A percentile compares a stretch with the other conserved stretches of the same genome.
phyloP scores from a whole-genome alignment of 1,284 basidiomycete genomes.

The Puccinia hordei region DNA sequence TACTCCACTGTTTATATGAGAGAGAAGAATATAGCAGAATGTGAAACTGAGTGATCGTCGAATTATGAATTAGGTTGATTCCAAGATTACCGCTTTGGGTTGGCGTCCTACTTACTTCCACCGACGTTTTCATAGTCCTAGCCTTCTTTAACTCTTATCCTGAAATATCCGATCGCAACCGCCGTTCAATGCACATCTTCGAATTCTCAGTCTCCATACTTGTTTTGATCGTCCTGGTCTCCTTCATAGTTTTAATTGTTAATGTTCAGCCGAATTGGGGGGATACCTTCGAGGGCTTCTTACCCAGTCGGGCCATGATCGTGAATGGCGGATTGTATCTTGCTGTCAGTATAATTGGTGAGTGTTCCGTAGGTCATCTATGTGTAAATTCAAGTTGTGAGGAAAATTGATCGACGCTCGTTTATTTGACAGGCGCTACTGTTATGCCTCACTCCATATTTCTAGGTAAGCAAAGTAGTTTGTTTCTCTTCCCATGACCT shows the following conservation, averaged over 20 bases:
- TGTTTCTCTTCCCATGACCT: background rate
- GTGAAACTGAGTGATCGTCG: background rate
- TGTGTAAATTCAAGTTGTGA: background rate
- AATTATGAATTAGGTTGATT: constrained; percentile 65
- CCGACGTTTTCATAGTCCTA: constrained; percentile 76
- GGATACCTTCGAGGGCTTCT: constrained; percentile 77
- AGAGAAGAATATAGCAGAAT: background rate
- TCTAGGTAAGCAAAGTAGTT: constrained; percentile 61
- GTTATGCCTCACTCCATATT: constrained; percentile 87
- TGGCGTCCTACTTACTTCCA: constrained; percentile 77
- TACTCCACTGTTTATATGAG: background rate
- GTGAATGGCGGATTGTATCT: constrained; percentile 72
- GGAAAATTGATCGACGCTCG: background rate
- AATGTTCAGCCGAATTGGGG: constrained; percentile 76
- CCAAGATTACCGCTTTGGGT: constrained; percentile 76
- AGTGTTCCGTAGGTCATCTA: constrained; percentile 36
- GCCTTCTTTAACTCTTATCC: constrained; percentile 60
- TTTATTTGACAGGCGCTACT: constrained; percentile 66
- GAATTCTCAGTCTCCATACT: constrained; percentile 71
- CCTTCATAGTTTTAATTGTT: constrained; percentile 78
- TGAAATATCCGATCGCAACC: constrained; percentile 52
- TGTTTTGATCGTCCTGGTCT: constrained; percentile 76
- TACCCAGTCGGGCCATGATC: constrained; percentile 72
- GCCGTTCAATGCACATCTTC: constrained; percentile 62
- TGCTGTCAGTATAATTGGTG: constrained; percentile 66